Evolutionary conservation across 805 yeast species (phyloP).

Genomic region (Metschnikowia borealis): DNA sequence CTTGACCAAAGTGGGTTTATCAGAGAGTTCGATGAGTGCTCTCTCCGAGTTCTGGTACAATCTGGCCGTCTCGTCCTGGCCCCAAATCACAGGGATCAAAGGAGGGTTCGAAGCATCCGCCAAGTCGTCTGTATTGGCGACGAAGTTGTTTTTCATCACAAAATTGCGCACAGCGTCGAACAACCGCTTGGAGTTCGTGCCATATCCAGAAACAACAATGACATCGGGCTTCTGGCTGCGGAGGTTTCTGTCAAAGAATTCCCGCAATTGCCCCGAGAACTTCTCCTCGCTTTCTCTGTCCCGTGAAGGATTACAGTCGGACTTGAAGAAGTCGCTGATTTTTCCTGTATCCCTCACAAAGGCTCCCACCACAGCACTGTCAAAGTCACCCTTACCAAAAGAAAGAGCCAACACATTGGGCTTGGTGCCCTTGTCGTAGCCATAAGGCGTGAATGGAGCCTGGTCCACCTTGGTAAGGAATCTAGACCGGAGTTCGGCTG

Average conservation of each 20-base stretch:
- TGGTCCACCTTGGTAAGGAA: constrained; percentile 78
- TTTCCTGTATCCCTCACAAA: constrained; percentile 78
- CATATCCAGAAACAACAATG: constrained; percentile 84
- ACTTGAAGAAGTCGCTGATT: constrained; percentile 69
- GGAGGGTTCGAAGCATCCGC: constrained; percentile 43
- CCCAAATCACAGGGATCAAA: constrained; percentile 69
- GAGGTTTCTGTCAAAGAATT: constrained; percentile 58
- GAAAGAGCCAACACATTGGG: constrained; percentile 82
- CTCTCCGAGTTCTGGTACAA: constrained; percentile 76
- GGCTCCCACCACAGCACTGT: constrained; percentile 83
- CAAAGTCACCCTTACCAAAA: constrained; percentile 79
- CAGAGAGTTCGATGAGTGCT: constrained; percentile 77
- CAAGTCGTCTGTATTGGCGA: constrained; percentile 47
- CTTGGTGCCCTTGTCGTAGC: constrained; percentile 71
- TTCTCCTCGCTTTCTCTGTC: constrained; percentile 40
- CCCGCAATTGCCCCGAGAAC: constrained; percentile 61
- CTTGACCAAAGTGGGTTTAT: constrained; percentile 71
- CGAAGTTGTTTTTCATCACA: constrained; percentile 51
- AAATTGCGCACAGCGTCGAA: constrained; percentile 53
- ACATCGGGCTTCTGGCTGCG: constrained; percentile 69
- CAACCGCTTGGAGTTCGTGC: constrained; percentile 63
- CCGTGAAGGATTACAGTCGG: constrained; percentile 64
- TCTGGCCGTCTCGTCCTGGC: constrained; percentile 89
- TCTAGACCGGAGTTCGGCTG: constrained; percentile 62
- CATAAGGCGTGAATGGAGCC: constrained; percentile 86